Percentiles rank a stretch among this genome's conserved stretches.
These are phyloP conservation scores for Aureobasidium melanogenum DNA, from an alignment of 2,329 filamentous ascomycete species.

Conservation along the genomic window DNA sequence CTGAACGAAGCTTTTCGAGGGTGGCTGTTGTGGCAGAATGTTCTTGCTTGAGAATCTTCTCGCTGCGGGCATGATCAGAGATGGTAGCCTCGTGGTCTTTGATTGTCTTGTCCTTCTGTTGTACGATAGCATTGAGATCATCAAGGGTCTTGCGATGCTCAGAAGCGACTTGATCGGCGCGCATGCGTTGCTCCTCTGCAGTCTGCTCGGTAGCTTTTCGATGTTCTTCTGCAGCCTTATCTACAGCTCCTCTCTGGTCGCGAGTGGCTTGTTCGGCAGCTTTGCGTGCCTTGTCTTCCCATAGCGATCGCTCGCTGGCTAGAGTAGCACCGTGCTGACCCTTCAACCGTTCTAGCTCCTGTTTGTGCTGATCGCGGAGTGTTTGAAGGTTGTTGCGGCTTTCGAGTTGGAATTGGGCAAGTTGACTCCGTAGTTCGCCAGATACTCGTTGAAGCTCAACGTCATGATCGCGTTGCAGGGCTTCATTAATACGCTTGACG, in stretches of 20 bases:
- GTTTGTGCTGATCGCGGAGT: slow-evolving; percentile 31
- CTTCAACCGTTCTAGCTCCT: slow-evolving; percentile 20
- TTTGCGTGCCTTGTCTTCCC: slow-evolving; percentile 16
- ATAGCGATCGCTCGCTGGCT: slow-evolving; percentile 25
- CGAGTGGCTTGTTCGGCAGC: slow-evolving; percentile 15
- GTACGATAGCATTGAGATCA: neutral
- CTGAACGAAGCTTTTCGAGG: neutral
- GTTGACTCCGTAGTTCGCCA: slow-evolving; percentile 32
- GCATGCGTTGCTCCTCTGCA: slow-evolving; percentile 14
- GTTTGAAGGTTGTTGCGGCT: slow-evolving; percentile 20
- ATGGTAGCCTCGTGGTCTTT: neutral
- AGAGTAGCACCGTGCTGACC: slow-evolving; percentile 28
- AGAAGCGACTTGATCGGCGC: slow-evolving; percentile 1
- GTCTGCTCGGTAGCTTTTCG: slow-evolving; percentile 17
- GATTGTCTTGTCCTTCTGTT: neutral
- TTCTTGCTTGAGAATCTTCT: slow-evolving; percentile 8
- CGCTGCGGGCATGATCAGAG: slow-evolving; percentile 1
- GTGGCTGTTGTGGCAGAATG: neutral
- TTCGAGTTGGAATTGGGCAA: slow-evolving; percentile 40
- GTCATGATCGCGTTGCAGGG: slow-evolving; percentile 60
- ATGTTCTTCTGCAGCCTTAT: slow-evolving; percentile 16
- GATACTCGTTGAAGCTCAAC: slow-evolving; percentile 28
- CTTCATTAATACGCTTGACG: slow-evolving; percentile 60
- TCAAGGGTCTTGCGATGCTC: slow-evolving; percentile 17
- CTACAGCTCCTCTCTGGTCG: slow-evolving; percentile 10